Evolutionary conservation across 2,329 filamentous ascomycete species (phyloP).

Genomic region (Orbilia blumenaviensis): DNA sequence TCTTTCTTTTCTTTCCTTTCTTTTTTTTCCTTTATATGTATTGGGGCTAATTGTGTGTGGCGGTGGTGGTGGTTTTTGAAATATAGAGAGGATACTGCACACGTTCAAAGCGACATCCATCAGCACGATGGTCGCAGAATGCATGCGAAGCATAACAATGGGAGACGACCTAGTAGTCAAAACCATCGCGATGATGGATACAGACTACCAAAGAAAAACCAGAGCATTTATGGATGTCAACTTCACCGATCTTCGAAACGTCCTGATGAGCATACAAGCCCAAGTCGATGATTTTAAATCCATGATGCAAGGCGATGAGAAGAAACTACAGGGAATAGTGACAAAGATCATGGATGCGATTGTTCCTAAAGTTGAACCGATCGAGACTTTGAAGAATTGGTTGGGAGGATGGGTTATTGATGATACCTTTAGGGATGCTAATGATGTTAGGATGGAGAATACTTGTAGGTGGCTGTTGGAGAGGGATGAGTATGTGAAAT

Average conservation of each 20-base stretch:
- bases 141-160: neutral
- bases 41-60: neutral
- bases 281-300: constrained; percentile 32
- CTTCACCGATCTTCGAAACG: constrained; percentile 28
- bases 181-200: constrained; percentile 34
- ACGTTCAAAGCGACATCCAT: constrained; percentile 33
- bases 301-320: constrained; percentile 35
- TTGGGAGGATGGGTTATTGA: constrained; percentile 32
- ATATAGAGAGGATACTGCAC: constrained; percentile 21
- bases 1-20: too few relatives aligned
- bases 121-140: constrained; percentile 24
- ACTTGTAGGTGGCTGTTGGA: constrained; percentile 31
- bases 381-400: constrained; percentile 39
- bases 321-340: constrained; percentile 14
- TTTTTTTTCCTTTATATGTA: neutral
- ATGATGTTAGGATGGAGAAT: constrained; percentile 28
- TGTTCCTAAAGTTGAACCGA: constrained; percentile 26
- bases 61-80: neutral
- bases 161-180: constrained; percentile 23
- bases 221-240: constrained; percentile 39
- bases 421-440: constrained; percentile 31
- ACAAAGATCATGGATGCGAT: constrained; percentile 27
- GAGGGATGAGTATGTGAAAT: constrained; percentile 28
- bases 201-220: constrained; percentile 32
- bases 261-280: constrained; percentile 33